Base-by-base conservation (phyloP, 495 filamentous ascomycete species). In the Penicillium longicatenatum region DNA sequence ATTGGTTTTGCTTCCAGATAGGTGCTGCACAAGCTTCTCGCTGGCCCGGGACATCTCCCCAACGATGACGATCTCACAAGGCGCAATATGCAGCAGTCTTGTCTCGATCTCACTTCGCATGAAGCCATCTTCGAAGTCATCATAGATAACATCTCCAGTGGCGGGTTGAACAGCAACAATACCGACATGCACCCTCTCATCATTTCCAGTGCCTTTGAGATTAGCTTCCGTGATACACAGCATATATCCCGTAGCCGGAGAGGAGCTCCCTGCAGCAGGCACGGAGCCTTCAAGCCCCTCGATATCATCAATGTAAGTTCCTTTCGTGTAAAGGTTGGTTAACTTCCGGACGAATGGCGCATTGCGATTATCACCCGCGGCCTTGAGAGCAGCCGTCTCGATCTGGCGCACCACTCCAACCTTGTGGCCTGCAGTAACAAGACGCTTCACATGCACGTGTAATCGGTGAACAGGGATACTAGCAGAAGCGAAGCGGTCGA, bases 51-150 rank as follows among this genome's bases (percentile, higher is more conserved):
- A 93, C 22, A 97, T 82, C 7, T 96, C 89, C 12, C 94, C 94
- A 1, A 98, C 91, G 33, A 98, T 90, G n/a, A 99, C 75, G 60
- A 98, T 89, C 73, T 99, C 94, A 72, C 94, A 97, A 1, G 94
- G 94, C 1, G 93, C 89, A 60, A 99, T 95, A 68, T 99, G 94
- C 17, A 99, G 78, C 21, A 99, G 76, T 41, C 94, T 80, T 0
- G 94, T 98, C 74, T 99, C 94, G 46, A 98, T 90, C 66, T 99
- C 94, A 55, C 89, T 91, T 43, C 94, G 82, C 95, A 98, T 99
- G 73, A 98, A 99, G 3, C 95, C 92, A 64, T 99, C 94, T 63
- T 97, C 91, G 61, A 99, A 99, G 43, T 90, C 86, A 67, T 99
- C 94, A 61, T 97, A 94, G 54, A 98, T 91, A 56, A 99, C 89